Base-by-base conservation (phyloP, 1,284 basidiomycete genomes). In the Leccinum fallax region DNA sequence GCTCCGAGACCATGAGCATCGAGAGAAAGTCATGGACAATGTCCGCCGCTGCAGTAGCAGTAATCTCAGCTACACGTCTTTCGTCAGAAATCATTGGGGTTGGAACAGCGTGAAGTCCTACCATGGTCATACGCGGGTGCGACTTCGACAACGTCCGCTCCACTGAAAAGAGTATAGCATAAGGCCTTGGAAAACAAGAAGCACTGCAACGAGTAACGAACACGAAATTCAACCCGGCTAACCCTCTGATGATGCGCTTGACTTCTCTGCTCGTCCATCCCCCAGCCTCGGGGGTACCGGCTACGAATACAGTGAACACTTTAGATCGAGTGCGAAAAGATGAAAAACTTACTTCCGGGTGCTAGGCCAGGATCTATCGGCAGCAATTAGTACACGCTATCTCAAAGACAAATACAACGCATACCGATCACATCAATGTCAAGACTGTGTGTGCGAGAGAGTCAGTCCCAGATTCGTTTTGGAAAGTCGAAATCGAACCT, bases 231-330 rank as follows among this genome's bases (percentile, higher is more conserved):
- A 93, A 76, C 5, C 90, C 91, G 3, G 85, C 84, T 10, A 93
- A 80, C 24, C 91, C 91, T 60, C 91, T 85, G 57, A 93, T 79
- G 63, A 93, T 92, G 40, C 89, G 85, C 67, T 92, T 92, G 48
- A 92, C 80, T 74, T 93, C 90, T 55, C 91, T 83, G n/a, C 84
- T 88, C 5, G 90, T 91, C 89, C 89, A 92, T 13, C 90, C 90
- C 46, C 92, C 92, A 16, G 87, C 84, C 75, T 93, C 92, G 7
- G 91, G 92, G 3, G 92, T 93, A n/a, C 92, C 91, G 63, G 90
- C 89, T 89, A 64, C n/a, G 32, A 60, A 38, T 43, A 16, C 10
- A 15, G 9, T 70, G 19, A 73, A 48, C 21, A 49, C 13, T 46
- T 48, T 53, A 36, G n/a, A 43, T 30, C 8, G n/a, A 54, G 43